phyloP scores from a whole-genome alignment of 2,329 filamentous ascomycete genomes.

The Neophaeococcomyces mojaviensis region DNA sequence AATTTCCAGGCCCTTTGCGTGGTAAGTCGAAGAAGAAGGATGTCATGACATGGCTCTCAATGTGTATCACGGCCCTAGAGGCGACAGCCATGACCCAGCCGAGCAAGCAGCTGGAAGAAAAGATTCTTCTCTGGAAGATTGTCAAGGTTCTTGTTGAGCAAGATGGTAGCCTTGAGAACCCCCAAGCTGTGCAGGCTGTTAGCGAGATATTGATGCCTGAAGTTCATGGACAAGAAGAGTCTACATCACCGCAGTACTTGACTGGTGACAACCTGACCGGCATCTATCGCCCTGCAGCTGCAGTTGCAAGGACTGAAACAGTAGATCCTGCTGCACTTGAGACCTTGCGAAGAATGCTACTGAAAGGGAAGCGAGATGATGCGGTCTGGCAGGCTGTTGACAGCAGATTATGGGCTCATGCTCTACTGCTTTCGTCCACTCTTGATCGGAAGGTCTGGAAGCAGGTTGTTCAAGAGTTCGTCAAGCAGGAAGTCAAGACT shows the following conservation, averaged over 20 bases:
- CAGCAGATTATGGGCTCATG: conserved; percentile 91
- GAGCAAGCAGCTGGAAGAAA: conserved; percentile 63
- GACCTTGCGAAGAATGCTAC: conserved; percentile 63
- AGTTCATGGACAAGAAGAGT: conserved; percentile 18
- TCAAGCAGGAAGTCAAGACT: conserved; percentile 86
- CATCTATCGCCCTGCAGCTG: conserved; percentile 31
- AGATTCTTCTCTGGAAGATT: conserved; percentile 79
- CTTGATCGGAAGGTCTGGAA: conserved; percentile 71
- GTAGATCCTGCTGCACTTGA: conserved; percentile 64
- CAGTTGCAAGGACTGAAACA: conserved; percentile 52
- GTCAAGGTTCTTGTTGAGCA: conserved; percentile 74
- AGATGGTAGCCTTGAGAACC: conserved; percentile 72
- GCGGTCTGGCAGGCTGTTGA: conserved; percentile 92
- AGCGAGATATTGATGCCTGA: conserved; percentile 65
- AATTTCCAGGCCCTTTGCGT: conserved; percentile 84
- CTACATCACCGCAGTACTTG: conserved; percentile 26
- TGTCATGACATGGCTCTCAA: conserved; percentile 67
- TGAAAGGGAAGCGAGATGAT: conserved; percentile 77
- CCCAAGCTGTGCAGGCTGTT: conserved; percentile 65
- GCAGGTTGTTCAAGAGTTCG: conserved; percentile 89
- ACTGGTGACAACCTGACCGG: conserved; percentile 34
- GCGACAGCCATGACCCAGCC: conserved; percentile 43
- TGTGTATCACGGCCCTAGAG: conserved; percentile 68
- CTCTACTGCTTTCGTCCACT: conserved; percentile 81
- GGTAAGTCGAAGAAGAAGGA: conserved; percentile 96